phyloP scores from a whole-genome alignment of 352 stramenopile genomes.

The Pythium dissotocum region DNA sequence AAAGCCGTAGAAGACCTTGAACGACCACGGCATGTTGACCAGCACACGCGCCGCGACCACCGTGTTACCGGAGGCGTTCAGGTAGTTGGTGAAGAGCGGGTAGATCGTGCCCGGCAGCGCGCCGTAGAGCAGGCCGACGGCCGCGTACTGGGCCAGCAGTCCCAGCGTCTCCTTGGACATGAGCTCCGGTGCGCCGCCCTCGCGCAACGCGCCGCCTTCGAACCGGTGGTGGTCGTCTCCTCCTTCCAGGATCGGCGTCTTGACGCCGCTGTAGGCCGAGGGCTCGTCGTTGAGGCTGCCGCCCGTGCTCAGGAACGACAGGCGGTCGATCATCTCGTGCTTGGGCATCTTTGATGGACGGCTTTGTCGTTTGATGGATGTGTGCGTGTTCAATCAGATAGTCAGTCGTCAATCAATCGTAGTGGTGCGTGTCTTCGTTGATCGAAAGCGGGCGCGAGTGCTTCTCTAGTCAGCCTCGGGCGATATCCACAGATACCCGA shows the following conservation, averaged over 20 bases:
- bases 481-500: background rate
- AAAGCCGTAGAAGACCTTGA: constrained; percentile 42
- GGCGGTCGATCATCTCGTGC: constrained; percentile 6
- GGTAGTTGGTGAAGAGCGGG: constrained; percentile 36
- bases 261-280: constrained; percentile 3
- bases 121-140: constrained; percentile 32
- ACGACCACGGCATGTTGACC: constrained; percentile 38
- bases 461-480: background rate
- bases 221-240: background rate
- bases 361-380: no score
- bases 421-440: background rate
- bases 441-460: constrained; percentile 1
- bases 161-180: constrained; percentile 27
- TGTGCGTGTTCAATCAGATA: background rate
- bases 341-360: constrained; percentile 1
- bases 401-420: background rate
- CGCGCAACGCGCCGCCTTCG: constrained; percentile 29
- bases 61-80: constrained; percentile 30
- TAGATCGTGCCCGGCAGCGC: constrained; percentile 31
- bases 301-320: constrained; percentile 22
- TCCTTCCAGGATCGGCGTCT: constrained; percentile 14
- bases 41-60: constrained; percentile 29
- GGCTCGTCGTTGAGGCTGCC: constrained; percentile 20
- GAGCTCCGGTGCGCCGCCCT: constrained; percentile 27
- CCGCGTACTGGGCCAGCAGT: constrained; percentile 35